Evolutionary conservation across 495 filamentous ascomycete genomes (phyloP).

Genomic region (Extremus antarcticus): DNA sequence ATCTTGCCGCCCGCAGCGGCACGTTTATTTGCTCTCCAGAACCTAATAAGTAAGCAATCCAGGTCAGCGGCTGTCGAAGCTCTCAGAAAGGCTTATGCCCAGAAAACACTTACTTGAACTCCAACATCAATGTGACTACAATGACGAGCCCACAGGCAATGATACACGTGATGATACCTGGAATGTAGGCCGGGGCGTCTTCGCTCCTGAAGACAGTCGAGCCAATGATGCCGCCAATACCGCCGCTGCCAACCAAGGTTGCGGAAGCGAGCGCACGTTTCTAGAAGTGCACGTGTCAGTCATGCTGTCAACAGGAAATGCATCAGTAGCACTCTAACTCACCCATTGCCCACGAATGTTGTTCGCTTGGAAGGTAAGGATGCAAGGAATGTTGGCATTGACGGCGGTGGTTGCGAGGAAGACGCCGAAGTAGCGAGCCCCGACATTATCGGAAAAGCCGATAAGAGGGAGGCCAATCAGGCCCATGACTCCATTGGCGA

Average conservation of each 20-base stretch:
- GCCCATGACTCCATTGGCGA: slow-evolving; percentile 40
- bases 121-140: slow-evolving; percentile 23
- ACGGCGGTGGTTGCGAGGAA: slow-evolving; percentile 51
- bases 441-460: slow-evolving; percentile 39
- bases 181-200: slow-evolving; percentile 45
- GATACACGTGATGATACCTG: slow-evolving; percentile 41
- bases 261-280: slow-evolving; percentile 50
- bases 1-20: slow-evolving; percentile 15
- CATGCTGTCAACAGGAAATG: no score
- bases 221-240: slow-evolving; percentile 51
- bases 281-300: slow-evolving; percentile 41
- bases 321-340: no score
- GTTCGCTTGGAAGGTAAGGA: slow-evolving; percentile 54
- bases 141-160: slow-evolving; percentile 38
- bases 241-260: slow-evolving; percentile 45
- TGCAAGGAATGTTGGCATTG: slow-evolving; percentile 49
- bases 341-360: slow-evolving; percentile 58
- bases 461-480: slow-evolving; percentile 42
- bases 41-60: background rate
- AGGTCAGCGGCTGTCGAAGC: background rate
- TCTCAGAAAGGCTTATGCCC: no score
- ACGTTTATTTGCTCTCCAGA: slow-evolving; percentile 15
- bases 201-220: slow-evolving; percentile 46
- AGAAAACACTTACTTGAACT: background rate
- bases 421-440: slow-evolving; percentile 51